These are phyloP conservation scores for Dioscorea dumetorum DNA, from an alignment of 106 monocot genomes.

Conservation along the genomic window DNA sequence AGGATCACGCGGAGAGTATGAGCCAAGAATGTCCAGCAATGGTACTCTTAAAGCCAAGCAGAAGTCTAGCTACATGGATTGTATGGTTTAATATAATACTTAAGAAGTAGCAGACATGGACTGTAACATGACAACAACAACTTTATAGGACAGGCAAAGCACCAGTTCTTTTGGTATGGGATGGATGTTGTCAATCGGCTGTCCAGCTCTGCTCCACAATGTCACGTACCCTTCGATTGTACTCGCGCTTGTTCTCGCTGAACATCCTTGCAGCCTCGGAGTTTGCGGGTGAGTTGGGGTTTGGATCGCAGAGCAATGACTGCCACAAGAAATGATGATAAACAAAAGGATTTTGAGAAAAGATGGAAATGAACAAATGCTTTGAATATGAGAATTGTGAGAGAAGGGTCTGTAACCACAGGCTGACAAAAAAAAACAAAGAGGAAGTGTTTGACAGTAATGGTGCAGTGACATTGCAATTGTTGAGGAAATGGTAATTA, in stretches of 20 bases:
- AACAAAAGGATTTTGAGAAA: too few relatives aligned
- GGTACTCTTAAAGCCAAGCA: not conserved
- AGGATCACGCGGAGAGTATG: too few relatives aligned
- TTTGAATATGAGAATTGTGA: too few relatives aligned
- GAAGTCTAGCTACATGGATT: not conserved
- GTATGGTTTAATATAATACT: too few relatives aligned
- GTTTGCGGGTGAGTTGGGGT: constrained; percentile 39
- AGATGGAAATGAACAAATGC: too few relatives aligned
- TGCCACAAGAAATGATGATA: not conserved
- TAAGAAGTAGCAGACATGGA: not conserved
- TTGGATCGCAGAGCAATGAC: constrained; percentile 38
- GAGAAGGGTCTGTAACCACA: too few relatives aligned
- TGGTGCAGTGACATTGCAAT: too few relatives aligned
- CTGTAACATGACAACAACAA: not conserved
- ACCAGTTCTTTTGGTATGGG: not conserved
- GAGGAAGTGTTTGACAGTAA: too few relatives aligned
- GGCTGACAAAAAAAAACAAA: too few relatives aligned
- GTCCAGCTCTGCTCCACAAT: constrained; percentile 27
- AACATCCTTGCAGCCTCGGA: constrained; percentile 38
- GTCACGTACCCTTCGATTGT: constrained; percentile 26
- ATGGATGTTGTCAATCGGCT: constrained; percentile 10
- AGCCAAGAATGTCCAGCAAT: not conserved
- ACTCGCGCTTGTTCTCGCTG: constrained; percentile 34
- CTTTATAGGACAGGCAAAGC: not conserved
- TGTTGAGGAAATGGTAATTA: too few relatives aligned